These are phyloP conservation scores for Gynostemma pentaphyllum DNA, from an alignment of 306 rosid genomes.

Conservation along the genomic window DNA sequence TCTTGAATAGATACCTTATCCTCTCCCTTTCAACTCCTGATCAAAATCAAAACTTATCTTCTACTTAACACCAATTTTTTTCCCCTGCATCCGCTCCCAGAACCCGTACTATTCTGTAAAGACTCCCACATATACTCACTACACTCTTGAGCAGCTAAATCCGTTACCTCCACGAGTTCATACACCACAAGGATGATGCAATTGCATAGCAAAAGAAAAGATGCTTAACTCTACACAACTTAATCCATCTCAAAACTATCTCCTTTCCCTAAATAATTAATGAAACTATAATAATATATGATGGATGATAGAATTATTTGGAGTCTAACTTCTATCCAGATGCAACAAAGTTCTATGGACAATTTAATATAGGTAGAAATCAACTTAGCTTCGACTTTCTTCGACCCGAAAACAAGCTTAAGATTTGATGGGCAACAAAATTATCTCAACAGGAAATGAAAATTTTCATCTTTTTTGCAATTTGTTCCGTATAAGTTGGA, in stretches of 20 bases:
- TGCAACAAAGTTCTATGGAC: background rate
- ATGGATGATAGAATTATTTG: background rate
- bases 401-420: constrained; percentile 2
- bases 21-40: background rate
- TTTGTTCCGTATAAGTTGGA: background rate
- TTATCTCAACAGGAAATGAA: background rate
- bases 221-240: background rate
- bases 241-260: background rate
- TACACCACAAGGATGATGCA: background rate
- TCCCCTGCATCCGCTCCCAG: background rate
- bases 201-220: background rate
- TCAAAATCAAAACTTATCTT: background rate
- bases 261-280: background rate
- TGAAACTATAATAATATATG: background rate
- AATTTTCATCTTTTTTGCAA: background rate
- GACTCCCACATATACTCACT: too few relatives aligned
- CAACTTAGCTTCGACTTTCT: background rate
- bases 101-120: background rate
- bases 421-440: too few relatives aligned
- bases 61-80: background rate
- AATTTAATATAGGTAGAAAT: background rate
- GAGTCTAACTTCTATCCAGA: background rate
- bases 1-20: too few relatives aligned
- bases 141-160: background rate
- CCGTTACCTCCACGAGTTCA: background rate